Conservation (phyloP, 768 basidiomycete species). For the Auricularia heimuer region DNA sequence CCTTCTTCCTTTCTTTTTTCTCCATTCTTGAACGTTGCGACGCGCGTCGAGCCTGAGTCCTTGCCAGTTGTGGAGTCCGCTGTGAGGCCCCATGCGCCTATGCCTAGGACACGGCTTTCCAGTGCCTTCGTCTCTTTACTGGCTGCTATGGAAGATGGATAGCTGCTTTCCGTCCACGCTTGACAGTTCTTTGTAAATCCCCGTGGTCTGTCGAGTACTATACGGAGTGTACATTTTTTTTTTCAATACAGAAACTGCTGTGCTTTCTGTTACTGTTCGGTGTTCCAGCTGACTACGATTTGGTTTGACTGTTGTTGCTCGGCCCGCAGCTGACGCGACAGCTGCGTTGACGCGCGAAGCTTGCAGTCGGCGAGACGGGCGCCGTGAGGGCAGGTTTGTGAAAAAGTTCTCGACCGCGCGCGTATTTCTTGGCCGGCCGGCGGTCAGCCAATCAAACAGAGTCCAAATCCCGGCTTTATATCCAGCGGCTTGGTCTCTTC, state of each 20-base stretch:
- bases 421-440: no score
- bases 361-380: no score
- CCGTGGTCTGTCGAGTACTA: constrained; percentile 2
- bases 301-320: no score
- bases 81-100: background rate
- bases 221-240: background rate
- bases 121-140: constrained; percentile 3
- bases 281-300: no score
- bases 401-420: no score
- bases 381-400: no score
- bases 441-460: no score
- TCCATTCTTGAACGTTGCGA: background rate
- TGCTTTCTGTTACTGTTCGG: no score
- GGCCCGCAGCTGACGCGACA: no score
- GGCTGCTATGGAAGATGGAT: background rate
- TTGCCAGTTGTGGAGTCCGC: background rate
- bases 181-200: background rate
- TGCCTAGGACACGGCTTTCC: background rate
- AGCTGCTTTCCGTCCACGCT: background rate
- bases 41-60: background rate
- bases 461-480: no score
- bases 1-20: background rate
- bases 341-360: no score
- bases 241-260: background rate
- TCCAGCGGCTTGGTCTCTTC: no score